Conservation (phyloP, 208 protist species). For the Crithidia sp. region DNA sequence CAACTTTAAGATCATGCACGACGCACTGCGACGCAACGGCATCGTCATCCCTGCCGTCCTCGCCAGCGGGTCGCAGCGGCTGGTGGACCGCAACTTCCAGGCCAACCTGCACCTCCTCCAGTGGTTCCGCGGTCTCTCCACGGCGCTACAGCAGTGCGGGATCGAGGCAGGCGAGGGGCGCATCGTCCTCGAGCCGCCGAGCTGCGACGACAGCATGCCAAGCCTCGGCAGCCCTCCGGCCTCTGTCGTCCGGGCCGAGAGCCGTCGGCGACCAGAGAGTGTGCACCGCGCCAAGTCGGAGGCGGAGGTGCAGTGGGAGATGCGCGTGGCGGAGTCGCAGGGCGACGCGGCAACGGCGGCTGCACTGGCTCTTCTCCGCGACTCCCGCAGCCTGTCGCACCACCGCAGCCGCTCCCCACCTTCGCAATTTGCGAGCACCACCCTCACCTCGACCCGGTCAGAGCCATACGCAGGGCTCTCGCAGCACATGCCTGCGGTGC, state of each 20-base stretch:
- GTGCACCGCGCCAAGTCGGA: not conserved
- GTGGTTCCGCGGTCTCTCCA: constrained; percentile 93
- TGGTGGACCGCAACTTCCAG: constrained; percentile 96
- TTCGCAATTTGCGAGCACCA: not conserved
- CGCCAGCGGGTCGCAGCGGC: constrained; percentile 83
- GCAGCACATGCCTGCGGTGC: not conserved
- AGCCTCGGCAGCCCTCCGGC: constrained; percentile 5
- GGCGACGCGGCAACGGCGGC: constrained; percentile 22
- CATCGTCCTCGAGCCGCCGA: constrained; percentile 5
- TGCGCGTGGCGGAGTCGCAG: constrained; percentile 1
- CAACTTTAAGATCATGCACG: constrained; percentile 97
- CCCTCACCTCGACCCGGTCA: not conserved
- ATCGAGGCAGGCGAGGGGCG: constrained; percentile 41
- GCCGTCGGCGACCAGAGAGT: not conserved
- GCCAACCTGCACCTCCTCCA: constrained; percentile 97
- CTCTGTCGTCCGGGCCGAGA: constrained; percentile 10
- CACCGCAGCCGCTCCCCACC: constrained; percentile 1
- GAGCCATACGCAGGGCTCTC: not conserved
- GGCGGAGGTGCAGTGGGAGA: not conserved
- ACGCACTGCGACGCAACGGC: constrained; percentile 89
- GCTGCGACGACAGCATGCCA: constrained; percentile 12
- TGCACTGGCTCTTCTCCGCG: constrained; percentile 22
- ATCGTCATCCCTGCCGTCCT: constrained; percentile 77
- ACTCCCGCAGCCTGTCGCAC: constrained; percentile 17
- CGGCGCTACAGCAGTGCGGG: constrained; percentile 43